Conservation (phyloP, 805 yeast species). For the Starmerella etchellsii region DNA sequence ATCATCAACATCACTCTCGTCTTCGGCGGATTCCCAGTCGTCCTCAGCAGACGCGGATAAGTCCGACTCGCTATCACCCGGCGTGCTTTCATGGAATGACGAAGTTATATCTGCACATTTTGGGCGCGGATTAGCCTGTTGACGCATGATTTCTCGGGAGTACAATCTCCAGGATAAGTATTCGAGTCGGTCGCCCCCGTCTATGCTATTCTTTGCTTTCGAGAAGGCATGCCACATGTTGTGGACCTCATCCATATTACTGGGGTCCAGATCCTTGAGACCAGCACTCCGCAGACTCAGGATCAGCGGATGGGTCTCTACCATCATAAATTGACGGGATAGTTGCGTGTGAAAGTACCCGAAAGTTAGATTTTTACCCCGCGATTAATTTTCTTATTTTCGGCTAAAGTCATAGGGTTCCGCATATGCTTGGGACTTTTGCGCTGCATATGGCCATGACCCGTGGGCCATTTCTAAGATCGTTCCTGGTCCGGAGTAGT, state of each 20-base stretch:
- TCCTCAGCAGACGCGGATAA: neutral
- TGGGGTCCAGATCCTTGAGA: constrained; percentile 18
- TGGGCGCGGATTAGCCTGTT: neutral
- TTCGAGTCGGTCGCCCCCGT: constrained; percentile 20
- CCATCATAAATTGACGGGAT: constrained; percentile 2
- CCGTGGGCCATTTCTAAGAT: no score
- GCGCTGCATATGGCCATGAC: no score
- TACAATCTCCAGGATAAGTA: constrained; percentile 22
- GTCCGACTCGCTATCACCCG: neutral
- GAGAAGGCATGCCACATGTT: constrained; percentile 21
- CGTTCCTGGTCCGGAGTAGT: no score
- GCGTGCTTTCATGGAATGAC: no score
- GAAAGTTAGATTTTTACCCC: neutral
- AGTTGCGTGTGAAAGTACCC: neutral
- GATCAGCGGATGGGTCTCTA: constrained; percentile 15
- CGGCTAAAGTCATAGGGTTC: no score
- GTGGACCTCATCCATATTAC: constrained; percentile 19
- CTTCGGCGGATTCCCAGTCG: neutral
- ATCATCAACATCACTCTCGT: neutral
- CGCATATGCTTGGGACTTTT: no score
- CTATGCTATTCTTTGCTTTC: constrained; percentile 19
- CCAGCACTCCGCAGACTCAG: constrained; percentile 19
- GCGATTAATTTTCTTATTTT: neutral
- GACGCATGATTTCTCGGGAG: constrained; percentile 16
- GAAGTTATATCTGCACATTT: neutral